A percentile compares a stretch with the other conserved stretches of the same genome.
Conservation (phyloP, 2,329 filamentous ascomycete genomes). For the Didymosphaeria variabile region DNA sequence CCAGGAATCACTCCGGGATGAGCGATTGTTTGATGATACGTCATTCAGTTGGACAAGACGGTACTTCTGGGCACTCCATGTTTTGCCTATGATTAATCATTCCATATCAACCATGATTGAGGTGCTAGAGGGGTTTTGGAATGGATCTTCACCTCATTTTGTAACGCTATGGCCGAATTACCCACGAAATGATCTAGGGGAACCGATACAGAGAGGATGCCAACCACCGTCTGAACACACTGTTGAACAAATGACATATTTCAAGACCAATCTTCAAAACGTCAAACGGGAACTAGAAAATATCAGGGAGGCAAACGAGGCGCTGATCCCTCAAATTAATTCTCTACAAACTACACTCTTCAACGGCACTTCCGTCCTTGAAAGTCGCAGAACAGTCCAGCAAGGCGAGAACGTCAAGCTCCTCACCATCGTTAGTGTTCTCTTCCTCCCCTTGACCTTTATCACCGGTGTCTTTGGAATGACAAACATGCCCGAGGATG, state of each 20-base stretch:
- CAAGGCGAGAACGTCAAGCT: conserved; percentile 69
- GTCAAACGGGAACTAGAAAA: neutral
- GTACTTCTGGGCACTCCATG: conserved; percentile 70
- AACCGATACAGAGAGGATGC: too few species aligned
- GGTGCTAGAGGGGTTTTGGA: too few species aligned
- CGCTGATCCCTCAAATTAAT: conserved; percentile 66
- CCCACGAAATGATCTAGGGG: too few species aligned
- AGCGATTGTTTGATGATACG: conserved; percentile 68
- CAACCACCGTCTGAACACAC: conserved; percentile 40
- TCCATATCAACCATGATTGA: neutral
- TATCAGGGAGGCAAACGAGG: conserved; percentile 66
- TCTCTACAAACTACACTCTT: conserved; percentile 69
- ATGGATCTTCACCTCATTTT: too few species aligned
- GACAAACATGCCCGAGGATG: conserved; percentile 55
- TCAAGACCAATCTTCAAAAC: too few species aligned
- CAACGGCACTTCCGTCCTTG: conserved; percentile 68
- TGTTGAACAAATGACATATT: neutral
- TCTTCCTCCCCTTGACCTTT: conserved; percentile 68
- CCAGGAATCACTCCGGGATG: conserved; percentile 63
- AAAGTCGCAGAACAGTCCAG: conserved; percentile 62
- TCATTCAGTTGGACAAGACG: conserved; percentile 68
- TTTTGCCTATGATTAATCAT: neutral
- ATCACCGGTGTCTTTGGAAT: conserved; percentile 68
- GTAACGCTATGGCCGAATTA: too few species aligned
- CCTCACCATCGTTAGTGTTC: conserved; percentile 67